Base-by-base conservation (phyloP, 768 basidiomycete genomes). In the Sutorius australiensis region DNA sequence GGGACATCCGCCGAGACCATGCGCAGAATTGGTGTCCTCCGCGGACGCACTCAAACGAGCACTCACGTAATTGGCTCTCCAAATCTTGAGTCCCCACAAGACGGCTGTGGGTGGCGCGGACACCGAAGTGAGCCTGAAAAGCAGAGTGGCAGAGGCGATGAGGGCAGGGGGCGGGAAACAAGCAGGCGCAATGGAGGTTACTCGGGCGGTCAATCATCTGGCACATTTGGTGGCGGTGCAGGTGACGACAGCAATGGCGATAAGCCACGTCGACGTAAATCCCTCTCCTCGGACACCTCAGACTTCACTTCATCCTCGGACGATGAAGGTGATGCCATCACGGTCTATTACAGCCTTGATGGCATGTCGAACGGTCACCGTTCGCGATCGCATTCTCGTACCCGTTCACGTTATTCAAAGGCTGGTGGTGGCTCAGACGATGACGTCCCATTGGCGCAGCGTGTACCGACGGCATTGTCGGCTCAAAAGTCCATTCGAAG, bases 401-500 rank as follows among this genome's bases (percentile, higher is more conserved):
- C 55, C 13, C 60, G 50, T 39, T 61, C 62, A 49, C 66, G 51
- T 42, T 55, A 41, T 51, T 57, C 62, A 45, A 60, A 41, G 50
- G 10, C 57, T 28, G 68, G 57, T 45, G 65, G 67, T 31, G 70
- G 70, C 30, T 75, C 79, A 36, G 84, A 89, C 49, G 92, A 95
- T 65, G 87, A 95, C 60, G 75, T 92, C 1, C 93, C 93, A 1
- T 77, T 95, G 14, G 93, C 92, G 3, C 83, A 81, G 57, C 77
- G 84, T 30, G 90, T 92, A 50, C 93, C 92, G 5, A 86, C 84
- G 1, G 93, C 93, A 4, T 70, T 95, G 53, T 80, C 76, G 3
- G 92, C 91, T 10, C 93, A 95, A 62, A 83, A 81, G 60, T 84
- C 86, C 6, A 89, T 95, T 49, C 80, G 89, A 17, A 75, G 76